Conservation (phyloP, 768 basidiomycete species). For the Hemileccinum rubropunctum region DNA sequence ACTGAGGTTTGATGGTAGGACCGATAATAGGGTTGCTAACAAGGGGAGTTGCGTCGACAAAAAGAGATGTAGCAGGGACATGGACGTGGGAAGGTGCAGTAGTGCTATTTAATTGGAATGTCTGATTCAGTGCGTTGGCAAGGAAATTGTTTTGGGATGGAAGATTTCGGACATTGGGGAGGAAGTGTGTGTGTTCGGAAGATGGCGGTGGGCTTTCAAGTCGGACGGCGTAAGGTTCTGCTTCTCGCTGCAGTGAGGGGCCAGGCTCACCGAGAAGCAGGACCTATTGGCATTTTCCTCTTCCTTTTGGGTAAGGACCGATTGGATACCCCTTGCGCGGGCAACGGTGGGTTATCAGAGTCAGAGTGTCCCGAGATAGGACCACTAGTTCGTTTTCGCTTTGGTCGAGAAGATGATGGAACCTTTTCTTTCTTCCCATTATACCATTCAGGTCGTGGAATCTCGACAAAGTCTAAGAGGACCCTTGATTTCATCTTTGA, state of each 20-base stretch:
- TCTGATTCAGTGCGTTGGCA: constrained; percentile 27
- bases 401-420: constrained; percentile 5
- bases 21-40: neutral
- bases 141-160: constrained; percentile 10
- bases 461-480: constrained; percentile 24
- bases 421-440: neutral
- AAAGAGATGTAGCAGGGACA: constrained; percentile 7
- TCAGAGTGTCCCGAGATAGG: neutral
- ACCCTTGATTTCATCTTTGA: constrained; percentile 11
- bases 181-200: neutral
- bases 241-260: constrained; percentile 30
- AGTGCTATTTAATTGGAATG: constrained; percentile 24
- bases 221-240: constrained; percentile 23
- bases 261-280: constrained; percentile 32
- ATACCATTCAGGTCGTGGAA: constrained; percentile 14
- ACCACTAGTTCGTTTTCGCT: constrained; percentile 11
- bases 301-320: constrained; percentile 13
- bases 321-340: neutral
- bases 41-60: constrained; percentile 1
- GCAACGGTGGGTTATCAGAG: neutral
- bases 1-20: constrained; percentile 4
- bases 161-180: neutral
- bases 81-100: constrained; percentile 7
- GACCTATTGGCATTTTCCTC: constrained; percentile 16
- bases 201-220: constrained; percentile 21